Evolutionary conservation across 2,329 filamentous ascomycete species (phyloP), one percentile per base, ranked within the genome.

Genomic region (Bertia moriformis): DNA sequence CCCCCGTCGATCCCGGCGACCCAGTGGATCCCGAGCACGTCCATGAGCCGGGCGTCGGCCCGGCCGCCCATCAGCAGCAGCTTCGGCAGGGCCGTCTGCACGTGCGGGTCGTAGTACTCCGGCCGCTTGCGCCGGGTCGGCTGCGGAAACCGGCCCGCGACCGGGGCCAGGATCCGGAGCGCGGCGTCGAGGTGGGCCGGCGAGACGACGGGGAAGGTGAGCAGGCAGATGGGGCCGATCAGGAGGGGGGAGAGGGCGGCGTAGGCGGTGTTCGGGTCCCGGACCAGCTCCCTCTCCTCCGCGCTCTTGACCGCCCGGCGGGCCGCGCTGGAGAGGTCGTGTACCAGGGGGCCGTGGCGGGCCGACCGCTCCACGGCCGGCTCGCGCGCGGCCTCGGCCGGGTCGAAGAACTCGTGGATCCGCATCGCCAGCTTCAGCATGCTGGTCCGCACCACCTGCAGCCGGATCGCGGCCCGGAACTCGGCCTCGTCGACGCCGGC

Each of bases 371-470:
- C 48, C 3, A 50, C 56, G 2, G 45, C 48, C 2, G 57, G 49
- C 19, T 53, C 50, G 13, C 55, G 50, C 3, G 55, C 47, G 15
- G 62, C 58, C 3, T 48, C 56, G 29, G 60, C 60, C 45, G 67
- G 71, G 54, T 73, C 72, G 54, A 74, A 93, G 60, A 87, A 93
- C 54, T 96, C 89, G 44, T 87, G 78, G 39, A 96, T 73, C 47
- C 82, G 80, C 44, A 95, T 64, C 1, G 89, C 88, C n/a, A 84
- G 76, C 47, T 80, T 78, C 55, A 98, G 84, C 53, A 98, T 93
- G 52, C 84, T 83, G 13, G 85, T 91, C 53, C 91, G 81, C 41
- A 96, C 66, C 18, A 93, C 83, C 56, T 93, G 81, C 18, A 96
- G 56, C 59, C 84, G 80, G 47, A 91, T 69, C 29, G 45, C 27